phyloP scores from a whole-genome alignment of 2,329 filamentous ascomycete genomes.

The Colletotrichum lentis region DNA sequence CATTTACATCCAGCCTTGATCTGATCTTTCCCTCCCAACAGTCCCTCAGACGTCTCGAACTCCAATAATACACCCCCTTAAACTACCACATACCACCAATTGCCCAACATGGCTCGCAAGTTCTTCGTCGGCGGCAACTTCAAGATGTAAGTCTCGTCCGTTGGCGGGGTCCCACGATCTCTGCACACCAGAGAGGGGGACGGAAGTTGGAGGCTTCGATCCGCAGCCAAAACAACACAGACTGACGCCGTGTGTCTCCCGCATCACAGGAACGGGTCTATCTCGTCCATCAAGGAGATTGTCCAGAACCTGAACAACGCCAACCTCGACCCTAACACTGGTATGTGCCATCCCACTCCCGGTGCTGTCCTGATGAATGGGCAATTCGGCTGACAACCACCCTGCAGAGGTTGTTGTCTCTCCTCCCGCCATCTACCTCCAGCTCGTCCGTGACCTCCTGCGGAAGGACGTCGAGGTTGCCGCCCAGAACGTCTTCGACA shows the following conservation, averaged over 20 bases:
- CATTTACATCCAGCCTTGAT: slow-evolving; percentile 34
- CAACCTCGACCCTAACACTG: slow-evolving; percentile 77
- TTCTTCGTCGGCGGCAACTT: slow-evolving; percentile 99
- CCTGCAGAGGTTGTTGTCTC: slow-evolving; percentile 88
- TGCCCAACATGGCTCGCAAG: slow-evolving; percentile 84
- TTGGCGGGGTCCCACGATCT: slow-evolving; percentile 26
- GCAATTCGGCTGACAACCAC: slow-evolving; percentile 22
- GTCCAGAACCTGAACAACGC: slow-evolving; percentile 88
- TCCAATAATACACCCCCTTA: slow-evolving; percentile 15
- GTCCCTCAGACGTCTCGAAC: slow-evolving; percentile 6
- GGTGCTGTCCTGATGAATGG: neutral
- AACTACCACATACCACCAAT: slow-evolving; percentile 41
- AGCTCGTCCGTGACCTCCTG: slow-evolving; percentile 81
- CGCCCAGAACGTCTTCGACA: slow-evolving; percentile 97
- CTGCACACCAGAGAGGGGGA: slow-evolving; percentile 9
- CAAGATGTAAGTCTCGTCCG: slow-evolving; percentile 79
- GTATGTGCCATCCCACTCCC: slow-evolving; percentile 57
- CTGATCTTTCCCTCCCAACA: slow-evolving; percentile 17
- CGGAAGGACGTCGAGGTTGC: slow-evolving; percentile 82
- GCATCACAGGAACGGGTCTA: slow-evolving; percentile 85
- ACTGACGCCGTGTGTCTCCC: slow-evolving; percentile 33
- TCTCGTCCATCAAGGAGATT: slow-evolving; percentile 89
- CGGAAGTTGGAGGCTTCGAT: slow-evolving; percentile 13
- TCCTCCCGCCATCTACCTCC: slow-evolving; percentile 89
- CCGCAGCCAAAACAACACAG: slow-evolving; percentile 12